Evolutionary conservation across 192 early-diverging fungal species (phyloP), one percentile per base, ranked within the genome.

Genomic region (Borealophlyctis nickersoniae): DNA sequence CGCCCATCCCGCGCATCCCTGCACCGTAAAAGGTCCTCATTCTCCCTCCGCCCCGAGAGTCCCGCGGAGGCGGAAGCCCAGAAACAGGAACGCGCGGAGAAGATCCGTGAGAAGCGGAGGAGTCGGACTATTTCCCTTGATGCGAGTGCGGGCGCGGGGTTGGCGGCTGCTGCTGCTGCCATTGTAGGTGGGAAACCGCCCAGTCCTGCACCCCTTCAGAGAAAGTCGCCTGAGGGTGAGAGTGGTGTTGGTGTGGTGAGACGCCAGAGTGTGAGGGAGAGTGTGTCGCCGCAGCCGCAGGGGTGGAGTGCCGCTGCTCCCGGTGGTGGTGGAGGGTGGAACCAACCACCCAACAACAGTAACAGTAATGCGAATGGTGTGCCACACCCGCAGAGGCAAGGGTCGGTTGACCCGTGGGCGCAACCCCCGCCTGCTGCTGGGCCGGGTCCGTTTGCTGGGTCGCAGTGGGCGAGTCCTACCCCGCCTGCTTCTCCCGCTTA

Each of bases 21-120:
- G n/a, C n/a, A n/a, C n/a, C n/a, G n/a, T n/a, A n/a, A n/a, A n/a
- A n/a, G n/a, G n/a, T n/a, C n/a, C n/a, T n/a, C n/a, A n/a, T n/a
- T n/a, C n/a, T n/a, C n/a, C n/a, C n/a, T n/a, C n/a, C n/a, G n/a
- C n/a, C n/a, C n/a, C n/a, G n/a, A n/a, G n/a, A n/a, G n/a, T n/a
- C n/a, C n/a, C n/a, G 66, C 66, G 16, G 66, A 71, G 45, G 63
- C 60, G n/a, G 77, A 74, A 36, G 73, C 72, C 4, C 66, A 55
- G 29, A 72, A 72, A 34, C 56, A 66, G 45, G 77, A 79, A 58
- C 70, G 77, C 24, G 58, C 45, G 35, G 77, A 79, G 52, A 75
- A 75, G 64, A 75, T 79, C 45, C 58, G 72, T 36, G 77, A 79
- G 62, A 75, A 75, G 73, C 51, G 77, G 27, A 36, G 77, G 4